Evolutionary conservation across 2,329 filamentous ascomycete genomes (phyloP), one percentile per base, ranked within the genome.

Genomic region (Penicillium sp.): DNA sequence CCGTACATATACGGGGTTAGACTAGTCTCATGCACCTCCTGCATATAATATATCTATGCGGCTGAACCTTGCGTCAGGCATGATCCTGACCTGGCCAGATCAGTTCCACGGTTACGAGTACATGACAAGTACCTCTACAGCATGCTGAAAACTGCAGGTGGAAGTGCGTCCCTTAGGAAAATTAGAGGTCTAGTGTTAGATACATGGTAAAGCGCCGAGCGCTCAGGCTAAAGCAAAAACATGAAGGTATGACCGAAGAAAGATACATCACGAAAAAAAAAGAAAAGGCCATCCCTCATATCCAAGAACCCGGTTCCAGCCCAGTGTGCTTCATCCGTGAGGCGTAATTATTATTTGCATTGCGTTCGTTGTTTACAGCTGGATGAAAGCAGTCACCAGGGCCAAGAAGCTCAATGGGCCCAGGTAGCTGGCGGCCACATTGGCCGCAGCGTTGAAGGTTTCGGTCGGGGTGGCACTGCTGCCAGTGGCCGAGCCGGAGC

Each of bases 301-400:
- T 45, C 45, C 42, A 54, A 54, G 32, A 44, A 47, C 40, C 54
- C 52, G 59, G 59, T 54, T 58, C 61, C 61, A 63, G 61, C 59
- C 58, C 52, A 62, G 57, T 56, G 44, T 54, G 51, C 59, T 59
- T 60, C 44, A 54, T 59, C 44, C 43, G 47, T 52, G 50, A 55
- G 56, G 51, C 51, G 46, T 55, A 27, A 58, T 57, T 61, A 53
- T 30, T 42, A 42, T 29, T 33, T 39, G 37, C 33, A 34, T 50
- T n/a, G 33, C 23, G 43, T 42, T 62, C 26, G 23, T 46, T 36
- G 44, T 56, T 59, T 63, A 70, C 49, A 70, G 54, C 58, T 67
- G 65, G 37, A 70, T 43, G 58, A 70, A 58, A 32, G 65, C 64
- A 40, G 61, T 53, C 33, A 69, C 34, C 51, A 69, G 52, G 42